Conservation (phyloP, 129 eudicot genomes). For the Apium graveolens region DNA sequence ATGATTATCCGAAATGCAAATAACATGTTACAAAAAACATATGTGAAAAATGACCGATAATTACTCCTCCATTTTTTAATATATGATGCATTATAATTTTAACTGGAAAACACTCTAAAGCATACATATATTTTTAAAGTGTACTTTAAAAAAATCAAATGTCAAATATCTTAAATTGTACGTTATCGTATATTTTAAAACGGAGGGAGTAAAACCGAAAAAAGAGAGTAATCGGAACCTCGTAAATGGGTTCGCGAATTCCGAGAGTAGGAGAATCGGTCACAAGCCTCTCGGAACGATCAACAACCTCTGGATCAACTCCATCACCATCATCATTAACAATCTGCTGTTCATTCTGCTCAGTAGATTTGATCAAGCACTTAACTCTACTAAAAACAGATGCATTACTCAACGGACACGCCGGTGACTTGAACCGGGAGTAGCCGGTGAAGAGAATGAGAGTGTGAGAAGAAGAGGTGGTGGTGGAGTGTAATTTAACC, state of each 20-base stretch:
- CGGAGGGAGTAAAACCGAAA: no score
- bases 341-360: constrained; percentile 31
- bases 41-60: no score
- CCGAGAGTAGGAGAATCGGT: constrained; percentile 37
- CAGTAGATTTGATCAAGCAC: constrained; percentile 45
- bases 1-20: no score
- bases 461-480: constrained; percentile 17
- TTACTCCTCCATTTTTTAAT: no score
- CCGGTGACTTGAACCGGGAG: constrained; percentile 26
- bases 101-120: no score
- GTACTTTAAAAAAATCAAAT: no score
- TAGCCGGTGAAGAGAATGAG: constrained; percentile 21
- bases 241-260: constrained; percentile 88
- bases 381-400: constrained; percentile 23
- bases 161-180: no score
- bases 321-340: constrained; percentile 26
- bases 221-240: constrained; percentile 32
- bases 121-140: no score
- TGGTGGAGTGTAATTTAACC: constrained; percentile 18
- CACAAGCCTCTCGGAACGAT: neutral
- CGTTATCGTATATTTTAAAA: no score
- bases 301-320: neutral
- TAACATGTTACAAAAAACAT: no score
- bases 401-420: constrained; percentile 17
- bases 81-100: no score